A percentile compares a stretch with the other conserved stretches of the same genome.
Conservation (phyloP, 75 land plant species). For the Pinus tabuliformis region DNA sequence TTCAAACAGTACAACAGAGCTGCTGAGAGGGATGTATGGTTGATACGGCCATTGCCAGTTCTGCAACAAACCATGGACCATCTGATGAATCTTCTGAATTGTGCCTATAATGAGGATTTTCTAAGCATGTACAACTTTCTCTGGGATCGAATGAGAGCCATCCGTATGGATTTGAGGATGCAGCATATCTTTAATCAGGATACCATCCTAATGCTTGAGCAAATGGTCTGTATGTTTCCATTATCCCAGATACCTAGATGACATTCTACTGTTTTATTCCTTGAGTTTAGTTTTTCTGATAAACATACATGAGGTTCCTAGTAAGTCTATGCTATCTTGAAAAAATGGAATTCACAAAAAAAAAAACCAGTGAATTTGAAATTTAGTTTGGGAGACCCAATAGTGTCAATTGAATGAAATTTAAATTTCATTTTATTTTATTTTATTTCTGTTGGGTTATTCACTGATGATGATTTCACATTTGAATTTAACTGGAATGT, state of each 20-base stretch:
- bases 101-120: conserved; percentile 68
- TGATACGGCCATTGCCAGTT: conserved; percentile 91
- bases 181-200: conserved; percentile 84
- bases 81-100: conserved; percentile 63
- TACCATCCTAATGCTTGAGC: conserved; percentile 88
- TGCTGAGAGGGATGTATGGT: conserved; percentile 74
- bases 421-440: no score
- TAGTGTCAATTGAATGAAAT: no score
- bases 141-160: conserved; percentile 98
- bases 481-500: no score
- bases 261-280: no score
- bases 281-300: no score
- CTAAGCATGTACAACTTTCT: conserved; percentile 82
- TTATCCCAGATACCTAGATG: background rate
- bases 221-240: conserved; percentile 60
- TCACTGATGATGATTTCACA: no score
- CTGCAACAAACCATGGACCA: conserved; percentile 76
- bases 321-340: no score
- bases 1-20: conserved; percentile 82
- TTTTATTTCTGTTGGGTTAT: no score
- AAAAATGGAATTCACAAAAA: no score
- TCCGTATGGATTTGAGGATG: conserved; percentile 97
- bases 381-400: no score
- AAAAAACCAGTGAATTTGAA: no score
- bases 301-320: no score